phyloP scores from a whole-genome alignment of 2,329 filamentous ascomycete genomes.

The Dactylonectria estremocensis region DNA sequence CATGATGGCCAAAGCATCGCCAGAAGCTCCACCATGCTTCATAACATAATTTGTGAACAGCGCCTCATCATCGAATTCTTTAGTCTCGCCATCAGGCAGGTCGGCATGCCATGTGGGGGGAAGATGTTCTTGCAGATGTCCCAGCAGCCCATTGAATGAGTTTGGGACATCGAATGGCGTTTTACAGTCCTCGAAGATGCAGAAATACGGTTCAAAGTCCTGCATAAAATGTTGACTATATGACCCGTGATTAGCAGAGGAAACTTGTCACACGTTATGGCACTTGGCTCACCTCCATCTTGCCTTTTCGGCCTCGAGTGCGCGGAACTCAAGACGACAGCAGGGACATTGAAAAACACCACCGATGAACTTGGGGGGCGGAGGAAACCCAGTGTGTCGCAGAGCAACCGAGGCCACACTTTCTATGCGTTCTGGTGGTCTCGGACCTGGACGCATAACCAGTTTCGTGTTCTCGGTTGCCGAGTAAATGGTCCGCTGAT shows the following conservation, averaged over 20 bases:
- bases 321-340: not conserved
- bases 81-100: not conserved
- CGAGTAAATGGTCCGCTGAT: not conserved
- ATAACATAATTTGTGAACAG: not conserved
- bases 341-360: not conserved
- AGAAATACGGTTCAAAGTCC: not conserved
- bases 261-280: not conserved
- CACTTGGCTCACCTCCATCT: not conserved
- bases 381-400: not conserved
- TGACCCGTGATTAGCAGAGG: not conserved
- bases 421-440: not conserved
- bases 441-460: not conserved
- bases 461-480: not conserved
- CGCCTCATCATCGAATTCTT: not conserved
- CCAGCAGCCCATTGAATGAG: not conserved
- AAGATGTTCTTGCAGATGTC: not conserved
- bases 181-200: not conserved
- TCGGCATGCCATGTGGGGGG: not conserved
- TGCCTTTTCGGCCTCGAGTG: not conserved
- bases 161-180: not conserved
- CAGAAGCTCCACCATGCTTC: not conserved
- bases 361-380: not conserved
- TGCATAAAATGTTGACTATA: not conserved
- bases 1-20: not conserved
- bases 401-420: not conserved